phyloP scores from a whole-genome alignment of 1,284 basidiomycete genomes.

The Ceraceosorus bombacis region DNA sequence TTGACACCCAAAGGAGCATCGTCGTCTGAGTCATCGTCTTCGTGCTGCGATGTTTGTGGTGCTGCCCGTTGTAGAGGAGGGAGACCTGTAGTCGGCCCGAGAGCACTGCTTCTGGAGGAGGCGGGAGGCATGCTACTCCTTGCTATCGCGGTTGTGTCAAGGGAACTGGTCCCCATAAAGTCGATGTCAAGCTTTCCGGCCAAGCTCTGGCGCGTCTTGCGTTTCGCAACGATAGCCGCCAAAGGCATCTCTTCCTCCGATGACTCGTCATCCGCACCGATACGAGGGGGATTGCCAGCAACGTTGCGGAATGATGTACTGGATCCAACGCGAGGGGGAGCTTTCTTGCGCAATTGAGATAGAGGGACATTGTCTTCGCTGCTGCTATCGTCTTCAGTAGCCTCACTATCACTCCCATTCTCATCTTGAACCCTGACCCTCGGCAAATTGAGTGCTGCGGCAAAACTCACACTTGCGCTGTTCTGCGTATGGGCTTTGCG shows the following conservation, averaged over 20 bases:
- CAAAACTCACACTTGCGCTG: too few species aligned
- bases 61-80: background rate
- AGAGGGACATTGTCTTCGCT: slow-evolving; percentile 36
- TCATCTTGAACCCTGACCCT: background rate
- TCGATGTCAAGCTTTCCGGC: slow-evolving; percentile 30
- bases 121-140: background rate
- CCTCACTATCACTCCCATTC: slow-evolving; percentile 13
- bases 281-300: slow-evolving; percentile 1
- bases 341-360: slow-evolving; percentile 28
- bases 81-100: too few species aligned
- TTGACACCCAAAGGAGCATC: slow-evolving; percentile 32
- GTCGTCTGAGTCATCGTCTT: slow-evolving; percentile 30
- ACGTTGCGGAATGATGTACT: too few species aligned
- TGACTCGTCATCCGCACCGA: slow-evolving; percentile 15
- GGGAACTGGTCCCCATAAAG: slow-evolving; percentile 10
- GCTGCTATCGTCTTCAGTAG: background rate
- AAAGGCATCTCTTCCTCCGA: slow-evolving; percentile 35
- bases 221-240: slow-evolving; percentile 32
- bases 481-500: slow-evolving; percentile 3
- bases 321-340: slow-evolving; percentile 12
- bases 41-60: slow-evolving; percentile 5
- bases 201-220: slow-evolving; percentile 19
- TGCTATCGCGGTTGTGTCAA: background rate
- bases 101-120: background rate
- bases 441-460: slow-evolving; percentile 1